These are phyloP conservation scores for Spatholobus suberectus DNA, from an alignment of 306 rosid genomes.

Conservation along the genomic window DNA sequence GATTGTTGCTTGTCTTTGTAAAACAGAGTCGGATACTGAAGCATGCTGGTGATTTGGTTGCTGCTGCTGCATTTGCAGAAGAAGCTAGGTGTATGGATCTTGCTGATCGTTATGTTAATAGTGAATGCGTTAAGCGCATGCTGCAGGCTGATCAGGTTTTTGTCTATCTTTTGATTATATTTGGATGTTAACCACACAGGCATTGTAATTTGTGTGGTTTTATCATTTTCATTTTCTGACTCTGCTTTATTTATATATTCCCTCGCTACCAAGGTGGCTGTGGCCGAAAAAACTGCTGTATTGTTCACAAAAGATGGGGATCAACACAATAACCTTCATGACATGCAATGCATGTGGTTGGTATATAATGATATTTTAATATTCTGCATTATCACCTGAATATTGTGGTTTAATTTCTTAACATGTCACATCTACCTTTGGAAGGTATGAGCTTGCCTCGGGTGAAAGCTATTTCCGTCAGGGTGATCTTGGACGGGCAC, in stretches of 20 bases:
- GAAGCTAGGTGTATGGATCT: conserved; percentile 99
- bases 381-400: conserved; percentile 23
- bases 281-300: conserved; percentile 97
- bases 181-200: background rate
- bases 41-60: conserved; percentile 95
- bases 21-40: conserved; percentile 95
- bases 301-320: conserved; percentile 99
- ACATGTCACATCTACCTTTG: conserved; percentile 31
- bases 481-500: conserved; percentile 87
- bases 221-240: conserved; percentile 36
- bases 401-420: conserved; percentile 34
- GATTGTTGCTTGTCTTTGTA: conserved; percentile 39
- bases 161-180: background rate
- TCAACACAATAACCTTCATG: conserved; percentile 98
- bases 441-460: conserved; percentile 96
- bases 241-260: conserved; percentile 8
- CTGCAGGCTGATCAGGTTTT: conserved; percentile 97
- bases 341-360: conserved; percentile 99
- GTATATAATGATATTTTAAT: conserved; percentile 45
- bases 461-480: conserved; percentile 98
- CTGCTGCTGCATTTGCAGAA: conserved; percentile 94
- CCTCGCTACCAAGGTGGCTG: conserved; percentile 65
- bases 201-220: background rate
- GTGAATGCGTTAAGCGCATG: conserved; percentile 98
- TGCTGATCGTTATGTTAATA: conserved; percentile 94